These are phyloP conservation scores for Kentomonas sorsogonicus DNA, from an alignment of 208 protist species.

Conservation along the genomic window DNA sequence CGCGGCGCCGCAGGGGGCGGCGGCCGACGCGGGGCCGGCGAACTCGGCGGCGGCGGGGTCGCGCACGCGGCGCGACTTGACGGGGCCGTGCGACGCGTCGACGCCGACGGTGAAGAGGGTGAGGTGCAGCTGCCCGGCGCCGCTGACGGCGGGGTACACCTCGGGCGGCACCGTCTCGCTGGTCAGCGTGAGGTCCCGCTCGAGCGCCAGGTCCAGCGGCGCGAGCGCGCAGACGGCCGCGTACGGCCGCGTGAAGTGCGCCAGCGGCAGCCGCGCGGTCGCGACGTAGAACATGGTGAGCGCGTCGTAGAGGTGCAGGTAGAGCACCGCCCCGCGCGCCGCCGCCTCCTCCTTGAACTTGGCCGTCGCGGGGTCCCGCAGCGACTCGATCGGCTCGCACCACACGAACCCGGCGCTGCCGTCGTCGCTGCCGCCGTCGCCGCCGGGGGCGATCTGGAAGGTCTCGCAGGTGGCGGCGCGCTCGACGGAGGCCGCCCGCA, in stretches of 20 bases:
- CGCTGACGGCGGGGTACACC: conserved; percentile 62
- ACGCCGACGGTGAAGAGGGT: conserved; percentile 78
- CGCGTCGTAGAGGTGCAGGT: conserved; percentile 84
- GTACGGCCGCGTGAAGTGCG: conserved; percentile 67
- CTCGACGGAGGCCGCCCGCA: conserved; percentile 47
- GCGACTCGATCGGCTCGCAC: conserved; percentile 66
- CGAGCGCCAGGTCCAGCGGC: conserved; percentile 60
- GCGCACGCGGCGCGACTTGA: conserved; percentile 4
- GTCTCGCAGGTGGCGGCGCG: conserved; percentile 34
- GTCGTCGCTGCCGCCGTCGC: conserved; percentile 1
- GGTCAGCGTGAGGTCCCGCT: conserved; percentile 73
- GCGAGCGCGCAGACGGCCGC: conserved; percentile 48
- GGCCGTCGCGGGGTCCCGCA: conserved; percentile 39
- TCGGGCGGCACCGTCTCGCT: conserved; percentile 54
- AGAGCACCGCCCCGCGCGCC: conserved; percentile 30
- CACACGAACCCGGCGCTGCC: conserved; percentile 66
- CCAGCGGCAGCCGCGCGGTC: conserved; percentile 47
- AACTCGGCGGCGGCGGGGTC: conserved; percentile 7
- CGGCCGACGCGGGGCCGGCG: not conserved
- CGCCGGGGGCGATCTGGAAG: conserved; percentile 17
- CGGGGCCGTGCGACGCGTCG: conserved; percentile 3
- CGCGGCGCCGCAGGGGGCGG: conserved; percentile 1
- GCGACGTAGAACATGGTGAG: conserved; percentile 87
- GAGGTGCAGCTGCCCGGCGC: conserved; percentile 79
- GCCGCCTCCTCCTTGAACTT: conserved; percentile 46